Base-by-base conservation (phyloP, 257 asterid species). In the Nicotiana undulata region DNA sequence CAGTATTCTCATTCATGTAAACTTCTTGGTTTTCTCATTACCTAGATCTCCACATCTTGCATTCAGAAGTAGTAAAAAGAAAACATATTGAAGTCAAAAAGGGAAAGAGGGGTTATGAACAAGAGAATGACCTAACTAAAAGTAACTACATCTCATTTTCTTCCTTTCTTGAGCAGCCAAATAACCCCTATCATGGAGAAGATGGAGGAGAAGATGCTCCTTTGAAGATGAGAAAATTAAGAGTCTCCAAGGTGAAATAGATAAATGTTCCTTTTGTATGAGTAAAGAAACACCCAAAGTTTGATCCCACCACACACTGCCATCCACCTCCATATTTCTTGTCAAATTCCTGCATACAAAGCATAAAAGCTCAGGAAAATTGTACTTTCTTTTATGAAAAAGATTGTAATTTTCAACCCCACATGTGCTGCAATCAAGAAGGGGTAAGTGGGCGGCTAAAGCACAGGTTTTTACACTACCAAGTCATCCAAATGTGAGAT, bases 261-360 rank as follows among this genome's bases (percentile, higher is more conserved):
- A 94, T 91, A 89, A 92, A 87, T 81, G 92, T 89, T 86, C 98
- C 98, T 89, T 89, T 90, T 0, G 83, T 86, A 63, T 93, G 98
- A 9, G 98, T 92, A 92, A 82, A 68, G 80, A 90, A 94, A 87
- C 98, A 94, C n/a, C 98, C 97, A 76, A 94, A 94, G 90, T 94
- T 91, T 49, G 97, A 89, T 75, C 98, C 98, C 88, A 93, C 98
- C 85, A 94, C 98, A 80, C 98, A 93, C 86, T 92, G 98, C 98
- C 98, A 93, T 32, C 98, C 98, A 86, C 74, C 82, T 75, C 95
- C 98, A 87, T 94, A 93, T 84, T 68, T 88, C 51, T 49, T 87
- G 84, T 94, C 98, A 86, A 94, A 92, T 76, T 94, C 97, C 98
- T 91, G 95, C 78, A 53, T 75, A 29, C 31, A 11, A 51, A 51